A percentile compares a stretch with the other conserved stretches of the same genome.
These are phyloP conservation scores for Pochonia chlamydosporia DNA, from an alignment of 2,329 filamentous ascomycete genomes.

Conservation along the genomic window DNA sequence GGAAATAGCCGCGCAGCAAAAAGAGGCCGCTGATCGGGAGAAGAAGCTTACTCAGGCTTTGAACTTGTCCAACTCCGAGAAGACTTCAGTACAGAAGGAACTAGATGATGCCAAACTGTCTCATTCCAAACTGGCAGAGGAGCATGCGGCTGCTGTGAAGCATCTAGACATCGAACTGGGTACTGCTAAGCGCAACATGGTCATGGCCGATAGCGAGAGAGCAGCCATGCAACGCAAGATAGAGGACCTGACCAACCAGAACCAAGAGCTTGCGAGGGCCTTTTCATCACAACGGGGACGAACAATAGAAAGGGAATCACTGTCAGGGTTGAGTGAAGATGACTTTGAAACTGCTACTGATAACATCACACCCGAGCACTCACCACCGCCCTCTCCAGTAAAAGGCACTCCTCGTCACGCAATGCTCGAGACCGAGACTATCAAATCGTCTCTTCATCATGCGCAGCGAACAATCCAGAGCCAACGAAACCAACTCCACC, in stretches of 20 bases:
- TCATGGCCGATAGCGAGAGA: conserved; percentile 72
- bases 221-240: conserved; percentile 75
- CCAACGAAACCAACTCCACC: conserved; percentile 88
- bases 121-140: conserved; percentile 74
- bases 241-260: conserved; percentile 81
- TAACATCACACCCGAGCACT: conserved; percentile 76
- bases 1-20: conserved; percentile 67
- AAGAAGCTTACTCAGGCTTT: conserved; percentile 73
- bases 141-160: conserved; percentile 70
- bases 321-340: conserved; percentile 54
- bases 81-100: conserved; percentile 73
- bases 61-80: conserved; percentile 65
- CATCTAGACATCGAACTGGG: conserved; percentile 86
- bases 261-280: conserved; percentile 82
- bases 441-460: conserved; percentile 90
- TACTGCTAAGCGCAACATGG: conserved; percentile 72
- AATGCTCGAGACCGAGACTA: conserved; percentile 88
- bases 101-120: conserved; percentile 82
- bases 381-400: conserved; percentile 81
- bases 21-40: conserved; percentile 75
- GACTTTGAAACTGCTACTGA: conserved; percentile 61
- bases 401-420: conserved; percentile 89
- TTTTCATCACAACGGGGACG: conserved; percentile 69
- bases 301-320: conserved; percentile 56
- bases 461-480: conserved; percentile 96